Conservation (phyloP, 2,329 filamentous ascomycete species). For the Cladophialophora psammophila region DNA sequence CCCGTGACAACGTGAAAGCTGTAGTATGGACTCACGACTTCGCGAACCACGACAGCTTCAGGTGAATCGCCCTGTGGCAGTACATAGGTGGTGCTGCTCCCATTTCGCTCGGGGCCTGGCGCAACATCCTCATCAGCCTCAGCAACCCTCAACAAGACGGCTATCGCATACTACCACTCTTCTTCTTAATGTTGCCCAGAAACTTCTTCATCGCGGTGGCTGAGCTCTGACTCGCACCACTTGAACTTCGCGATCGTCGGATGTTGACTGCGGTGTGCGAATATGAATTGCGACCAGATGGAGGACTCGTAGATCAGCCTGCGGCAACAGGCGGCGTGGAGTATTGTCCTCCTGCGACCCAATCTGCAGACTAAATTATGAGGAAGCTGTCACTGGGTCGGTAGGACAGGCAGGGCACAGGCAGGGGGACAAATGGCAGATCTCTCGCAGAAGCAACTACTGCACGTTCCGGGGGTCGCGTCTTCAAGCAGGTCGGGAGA, state of each 20-base stretch:
- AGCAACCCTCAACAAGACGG: neutral
- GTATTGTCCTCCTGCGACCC: neutral
- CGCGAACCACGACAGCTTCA: conserved; percentile 49
- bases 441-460: conserved; percentile 4
- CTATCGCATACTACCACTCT: conserved; percentile 31
- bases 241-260: neutral
- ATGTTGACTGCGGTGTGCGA: neutral
- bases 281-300: neutral
- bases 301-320: neutral
- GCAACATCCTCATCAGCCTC: conserved; percentile 22
- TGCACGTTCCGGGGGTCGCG: neutral
- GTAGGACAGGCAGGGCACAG: no score
- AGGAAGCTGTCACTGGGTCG: no score
- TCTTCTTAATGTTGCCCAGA: conserved; percentile 39
- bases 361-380: neutral
- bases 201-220: conserved; percentile 35
- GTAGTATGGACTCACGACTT: conserved; percentile 47
- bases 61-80: conserved; percentile 47
- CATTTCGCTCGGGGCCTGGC: conserved; percentile 34
- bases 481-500: neutral
- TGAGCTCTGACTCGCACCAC: neutral
- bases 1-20: neutral
- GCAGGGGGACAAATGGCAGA: neutral
- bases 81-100: conserved; percentile 11
- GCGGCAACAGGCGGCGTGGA: conserved; percentile 11